Base-by-base conservation (phyloP, 139 green algal species). In the Zygnema circumcarinatum region DNA sequence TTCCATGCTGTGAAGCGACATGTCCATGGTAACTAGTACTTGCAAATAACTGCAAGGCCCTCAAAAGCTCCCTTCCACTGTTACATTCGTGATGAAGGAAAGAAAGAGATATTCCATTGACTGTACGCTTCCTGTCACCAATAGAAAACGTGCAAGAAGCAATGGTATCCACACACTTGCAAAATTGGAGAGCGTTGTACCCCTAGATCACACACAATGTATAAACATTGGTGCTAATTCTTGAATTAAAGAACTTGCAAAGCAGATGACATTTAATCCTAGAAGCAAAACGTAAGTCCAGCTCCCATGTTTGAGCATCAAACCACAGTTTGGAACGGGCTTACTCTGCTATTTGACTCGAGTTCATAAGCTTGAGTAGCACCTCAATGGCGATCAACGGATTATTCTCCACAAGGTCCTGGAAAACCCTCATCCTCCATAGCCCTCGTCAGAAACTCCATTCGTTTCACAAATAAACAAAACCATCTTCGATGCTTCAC, bases 1-100 rank as follows among this genome's bases (percentile, higher is more conserved):
- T 90, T 98, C 95, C 93, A 98, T 95, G 67, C 81, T 92, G 91
- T 98, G 95, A 56, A 98, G 87, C 72, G 83, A 94, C 92, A 98
- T 92, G 32, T 94, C 91, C 86, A 94, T 94, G 78, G 81, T 75
- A 0, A 93, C 93, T 74, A 97, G 88, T 32, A 93, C 91, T 72
- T 89, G 56, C 3, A 91, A 85, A 72, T 92, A 92, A 33, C 80
- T 81, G 56, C 41, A 72, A 52, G 38, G 20, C 47, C 47, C 16
- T 16, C 47, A 11, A 67, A 79, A 25, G 69, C 7, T 72, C 29
- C 56, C 29, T 29, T 31, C 29, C 29, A 29, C 56, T 29, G 56
- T 29, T 72, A 29, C 29, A 72, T 29, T 29, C 56, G 56, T 29
- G 56, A 29, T 29, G 29, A 29, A 72, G 29, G 56, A 29, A 29